A percentile compares a stretch with the other conserved stretches of the same genome.
phyloP scores from a whole-genome alignment of 371 early-diverging fungal species.

The Basidiobolus meristosporus region DNA sequence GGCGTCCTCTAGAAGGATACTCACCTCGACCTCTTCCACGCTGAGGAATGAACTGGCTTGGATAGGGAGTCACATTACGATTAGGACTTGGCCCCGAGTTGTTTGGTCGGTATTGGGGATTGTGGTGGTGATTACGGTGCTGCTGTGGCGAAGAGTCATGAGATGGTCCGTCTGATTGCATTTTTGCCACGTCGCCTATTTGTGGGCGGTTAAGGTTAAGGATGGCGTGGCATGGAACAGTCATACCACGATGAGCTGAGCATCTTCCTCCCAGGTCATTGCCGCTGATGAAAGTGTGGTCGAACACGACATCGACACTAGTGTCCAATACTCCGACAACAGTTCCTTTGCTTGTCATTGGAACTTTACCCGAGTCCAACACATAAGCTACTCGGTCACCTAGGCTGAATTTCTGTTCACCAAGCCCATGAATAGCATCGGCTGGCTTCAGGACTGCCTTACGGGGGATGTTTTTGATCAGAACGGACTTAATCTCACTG shows the following conservation, averaged over 20 bases:
- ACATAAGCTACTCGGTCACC: conserved; percentile 80
- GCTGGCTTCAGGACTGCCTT: conserved; percentile 53
- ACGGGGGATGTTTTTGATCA: conserved; percentile 42
- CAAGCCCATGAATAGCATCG: conserved; percentile 47
- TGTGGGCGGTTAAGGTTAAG: conserved; percentile 35
- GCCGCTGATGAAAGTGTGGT: conserved; percentile 60
- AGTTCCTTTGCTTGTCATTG: conserved; percentile 62
- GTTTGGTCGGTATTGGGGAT: no score
- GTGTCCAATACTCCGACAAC: conserved; percentile 59
- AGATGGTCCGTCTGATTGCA: no score
- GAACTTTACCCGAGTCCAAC: conserved; percentile 55
- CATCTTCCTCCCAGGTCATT: conserved; percentile 57
- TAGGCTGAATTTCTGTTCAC: conserved; percentile 53
- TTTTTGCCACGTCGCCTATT: no score
- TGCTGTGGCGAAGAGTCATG: no score
- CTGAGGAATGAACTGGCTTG: no score
- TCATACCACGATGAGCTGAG: conserved; percentile 39
- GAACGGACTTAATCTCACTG: no score
- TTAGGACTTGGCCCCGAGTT: no score
- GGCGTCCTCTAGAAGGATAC: no score
- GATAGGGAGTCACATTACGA: no score
- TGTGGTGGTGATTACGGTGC: no score
- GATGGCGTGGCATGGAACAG: conserved; percentile 27
- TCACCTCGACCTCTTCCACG: no score
- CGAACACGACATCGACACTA: conserved; percentile 70